Conservation (phyloP, 306 rosid species). For the barrel medic (Medicago truncatula) region DNA sequence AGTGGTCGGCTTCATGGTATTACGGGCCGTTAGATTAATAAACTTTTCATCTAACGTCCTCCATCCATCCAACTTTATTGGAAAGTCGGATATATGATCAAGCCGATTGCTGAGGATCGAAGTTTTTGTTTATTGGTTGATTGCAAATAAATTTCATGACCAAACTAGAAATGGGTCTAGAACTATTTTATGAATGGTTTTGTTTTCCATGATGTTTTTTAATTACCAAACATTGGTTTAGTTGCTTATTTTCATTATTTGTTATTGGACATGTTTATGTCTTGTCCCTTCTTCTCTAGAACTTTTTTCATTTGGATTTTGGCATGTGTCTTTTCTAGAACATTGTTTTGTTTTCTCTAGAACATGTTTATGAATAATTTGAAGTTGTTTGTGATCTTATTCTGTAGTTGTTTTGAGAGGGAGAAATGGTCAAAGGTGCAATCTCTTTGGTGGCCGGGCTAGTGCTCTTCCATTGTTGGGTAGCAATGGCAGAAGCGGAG, state of each 20-base stretch:
- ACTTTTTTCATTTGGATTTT: background rate
- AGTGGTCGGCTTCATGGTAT: background rate
- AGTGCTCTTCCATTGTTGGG: slow-evolving; percentile 32
- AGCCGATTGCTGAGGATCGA: background rate
- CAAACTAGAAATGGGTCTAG: background rate
- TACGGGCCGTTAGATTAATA: background rate
- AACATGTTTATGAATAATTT: background rate
- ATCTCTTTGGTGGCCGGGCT: slow-evolving; percentile 33
- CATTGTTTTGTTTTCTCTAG: background rate
- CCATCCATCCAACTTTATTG: too few species aligned
- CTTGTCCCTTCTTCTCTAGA: background rate
- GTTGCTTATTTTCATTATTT: background rate
- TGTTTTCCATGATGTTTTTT: background rate
- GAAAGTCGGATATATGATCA: background rate
- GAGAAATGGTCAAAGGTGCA: slow-evolving; percentile 38
- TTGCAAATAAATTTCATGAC: background rate
- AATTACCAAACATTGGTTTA: background rate
- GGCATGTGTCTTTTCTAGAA: background rate
- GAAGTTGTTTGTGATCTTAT: background rate
- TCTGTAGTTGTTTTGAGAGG: slow-evolving; percentile 32
- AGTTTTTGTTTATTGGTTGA: background rate
- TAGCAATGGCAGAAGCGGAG: slow-evolving; percentile 29
- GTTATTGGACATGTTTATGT: background rate
- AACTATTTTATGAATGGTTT: background rate
- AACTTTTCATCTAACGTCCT: background rate